Evolutionary conservation across 495 filamentous ascomycete species (phyloP), one percentile per base, ranked within the genome.

Genomic region (Lophiotrema nucula): DNA sequence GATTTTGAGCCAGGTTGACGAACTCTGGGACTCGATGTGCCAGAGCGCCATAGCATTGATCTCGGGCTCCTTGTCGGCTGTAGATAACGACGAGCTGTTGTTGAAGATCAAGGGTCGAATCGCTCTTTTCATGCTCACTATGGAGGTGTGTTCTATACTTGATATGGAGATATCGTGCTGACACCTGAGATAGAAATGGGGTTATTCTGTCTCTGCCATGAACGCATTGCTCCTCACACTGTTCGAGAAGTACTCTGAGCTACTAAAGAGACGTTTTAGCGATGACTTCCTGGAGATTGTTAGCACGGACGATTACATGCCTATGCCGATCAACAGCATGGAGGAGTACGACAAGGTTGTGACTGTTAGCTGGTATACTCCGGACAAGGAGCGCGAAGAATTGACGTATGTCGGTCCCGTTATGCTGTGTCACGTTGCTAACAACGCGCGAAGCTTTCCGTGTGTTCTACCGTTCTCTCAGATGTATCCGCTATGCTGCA

Each of bases 21-120:
- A 96, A 69, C 79, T 99, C 4, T 99, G 93, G 93, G 92, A 97
- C 67, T 96, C 92, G 0, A 92, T 97, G 90, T 97, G 92, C 65
- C 88, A 95, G 65, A 83, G 83, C 21, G 87, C 90, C 4, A 88
- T 96, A 51, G 79, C 75, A 21, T 75, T 96, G 31, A 92, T 95
- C 60, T 83, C 84, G 0, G 87, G 82, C 58, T 87, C 90, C 11
- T 73, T 97, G 6, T 76, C 79, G 27, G 82, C 85, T 23, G 83
- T 97, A 35, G 84, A 85, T 25, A 90, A 92, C 67, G 89, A 91
- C 8, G 89, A 96, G 60, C 81, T 83, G 12, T 72, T 99, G 31
- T 75, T 96, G 13, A 92, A 93, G 66, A 92, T 95, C 58, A 97
- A 97, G 71, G 89, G 89, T 39, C 77, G 92, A 45, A 82, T 99